Evolutionary conservation across 2,329 filamentous ascomycete genomes (phyloP).

Genomic region (Clarireedia hainanense): DNA sequence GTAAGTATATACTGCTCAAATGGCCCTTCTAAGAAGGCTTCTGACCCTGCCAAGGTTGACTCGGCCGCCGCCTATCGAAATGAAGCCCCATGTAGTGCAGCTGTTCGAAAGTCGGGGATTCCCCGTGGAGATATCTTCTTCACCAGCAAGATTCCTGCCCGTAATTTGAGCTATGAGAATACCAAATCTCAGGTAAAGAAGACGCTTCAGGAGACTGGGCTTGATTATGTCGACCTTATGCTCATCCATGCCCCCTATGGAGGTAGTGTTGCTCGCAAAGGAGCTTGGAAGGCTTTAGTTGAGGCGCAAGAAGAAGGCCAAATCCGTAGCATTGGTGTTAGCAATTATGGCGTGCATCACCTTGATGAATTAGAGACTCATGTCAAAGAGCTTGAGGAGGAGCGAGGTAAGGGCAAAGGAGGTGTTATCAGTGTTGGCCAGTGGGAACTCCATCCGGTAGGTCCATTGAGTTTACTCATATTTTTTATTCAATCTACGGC

Average conservation of each 20-base stretch:
- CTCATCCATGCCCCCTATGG: constrained; percentile 56
- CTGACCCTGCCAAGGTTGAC: constrained; percentile 39
- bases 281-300: constrained; percentile 55
- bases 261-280: constrained; percentile 47
- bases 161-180: constrained; percentile 50
- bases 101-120: constrained; percentile 43
- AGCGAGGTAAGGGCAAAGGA: constrained; percentile 53
- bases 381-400: constrained; percentile 52
- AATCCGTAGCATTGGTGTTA: constrained; percentile 54
- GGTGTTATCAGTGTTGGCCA: constrained; percentile 78
- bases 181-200: constrained; percentile 56
- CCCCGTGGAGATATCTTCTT: constrained; percentile 52
- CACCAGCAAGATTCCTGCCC: constrained; percentile 51
- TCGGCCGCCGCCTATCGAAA: constrained; percentile 51
- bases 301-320: constrained; percentile 55
- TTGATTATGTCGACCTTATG: constrained; percentile 61
- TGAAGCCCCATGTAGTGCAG: constrained; percentile 45
- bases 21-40: not conserved
- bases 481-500: not conserved
- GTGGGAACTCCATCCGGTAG: constrained; percentile 71
- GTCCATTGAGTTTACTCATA: not conserved
- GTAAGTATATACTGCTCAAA: constrained; percentile 27
- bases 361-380: constrained; percentile 51
- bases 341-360: constrained; percentile 58
- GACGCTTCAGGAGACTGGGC: constrained; percentile 48